Percentiles rank a stretch among this genome's conserved stretches.
These are phyloP conservation scores for Tylopilus rubrobrunneus DNA, from an alignment of 768 basidiomycete genomes.

Conservation along the genomic window DNA sequence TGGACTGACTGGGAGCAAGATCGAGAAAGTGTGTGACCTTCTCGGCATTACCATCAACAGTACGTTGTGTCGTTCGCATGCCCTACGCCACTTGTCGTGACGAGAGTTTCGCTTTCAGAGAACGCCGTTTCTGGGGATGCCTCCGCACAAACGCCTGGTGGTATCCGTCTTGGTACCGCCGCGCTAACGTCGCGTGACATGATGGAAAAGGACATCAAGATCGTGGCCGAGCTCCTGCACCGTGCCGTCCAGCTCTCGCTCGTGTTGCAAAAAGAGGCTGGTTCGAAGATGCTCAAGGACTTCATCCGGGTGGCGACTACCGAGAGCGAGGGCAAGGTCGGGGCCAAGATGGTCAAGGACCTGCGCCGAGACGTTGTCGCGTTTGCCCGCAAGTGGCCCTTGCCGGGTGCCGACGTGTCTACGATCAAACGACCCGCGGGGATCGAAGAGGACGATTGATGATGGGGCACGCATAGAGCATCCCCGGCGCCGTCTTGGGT, in stretches of 20 bases:
- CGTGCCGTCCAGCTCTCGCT: conserved; percentile 91
- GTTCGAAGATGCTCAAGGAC: conserved; percentile 92
- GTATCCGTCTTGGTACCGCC: conserved; percentile 93
- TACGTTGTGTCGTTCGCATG: conserved; percentile 34
- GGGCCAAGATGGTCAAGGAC: conserved; percentile 64
- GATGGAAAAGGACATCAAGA: conserved; percentile 80
- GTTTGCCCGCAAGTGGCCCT: conserved; percentile 87
- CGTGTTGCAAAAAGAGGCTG: conserved; percentile 89
- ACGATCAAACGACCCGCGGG: conserved; percentile 57
- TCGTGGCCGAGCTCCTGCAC: conserved; percentile 89
- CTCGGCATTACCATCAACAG: conserved; percentile 97
- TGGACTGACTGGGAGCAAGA: conserved; percentile 94
- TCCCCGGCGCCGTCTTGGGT: not conserved
- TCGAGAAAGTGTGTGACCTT: conserved; percentile 97
- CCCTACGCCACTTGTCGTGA: not conserved
- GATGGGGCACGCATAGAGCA: not conserved
- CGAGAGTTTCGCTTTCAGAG: conserved; percentile 41
- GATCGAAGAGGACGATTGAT: conserved; percentile 49
- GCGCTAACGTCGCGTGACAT: conserved; percentile 95
- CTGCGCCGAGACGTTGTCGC: conserved; percentile 74
- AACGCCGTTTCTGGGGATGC: conserved; percentile 97
- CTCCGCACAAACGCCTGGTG: conserved; percentile 93
- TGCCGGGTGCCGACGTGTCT: conserved; percentile 75
- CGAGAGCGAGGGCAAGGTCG: conserved; percentile 65
- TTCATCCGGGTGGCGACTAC: conserved; percentile 80